Percentiles rank a stretch among this genome's conserved stretches.
phyloP scores from a whole-genome alignment of 139 green algal genomes.

The Limnomonas spitsbergensis region DNA sequence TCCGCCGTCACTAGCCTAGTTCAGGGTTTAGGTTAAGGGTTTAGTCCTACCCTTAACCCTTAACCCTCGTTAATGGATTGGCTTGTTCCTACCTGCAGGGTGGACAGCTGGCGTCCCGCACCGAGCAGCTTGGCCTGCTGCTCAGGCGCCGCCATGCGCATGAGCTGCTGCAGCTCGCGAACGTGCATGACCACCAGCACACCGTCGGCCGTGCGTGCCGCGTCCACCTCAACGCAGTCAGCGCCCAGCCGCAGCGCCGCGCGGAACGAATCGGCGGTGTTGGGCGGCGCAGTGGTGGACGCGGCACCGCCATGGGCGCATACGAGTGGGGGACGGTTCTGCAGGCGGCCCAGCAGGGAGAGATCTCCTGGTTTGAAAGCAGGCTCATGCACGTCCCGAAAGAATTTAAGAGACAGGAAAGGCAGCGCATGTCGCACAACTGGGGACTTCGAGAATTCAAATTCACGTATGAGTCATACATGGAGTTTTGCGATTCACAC shows the following conservation, averaged over 20 bases:
- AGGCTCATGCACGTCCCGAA: too few species aligned
- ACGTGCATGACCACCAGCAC: conserved; percentile 57
- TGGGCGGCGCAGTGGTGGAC: conserved; percentile 30
- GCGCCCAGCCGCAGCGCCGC: conserved; percentile 35
- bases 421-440: too few species aligned
- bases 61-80: too few species aligned
- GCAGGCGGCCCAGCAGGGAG: too few species aligned
- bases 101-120: background rate
- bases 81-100: background rate
- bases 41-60: too few species aligned
- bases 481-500: too few species aligned
- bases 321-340: conserved; percentile 41
- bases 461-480: too few species aligned
- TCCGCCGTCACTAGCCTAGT: too few species aligned
- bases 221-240: conserved; percentile 53
- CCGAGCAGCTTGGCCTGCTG: background rate
- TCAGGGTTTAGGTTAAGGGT: too few species aligned
- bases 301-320: conserved; percentile 60
- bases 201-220: conserved; percentile 17
- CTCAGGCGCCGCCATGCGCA: background rate
- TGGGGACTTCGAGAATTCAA: too few species aligned
- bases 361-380: too few species aligned
- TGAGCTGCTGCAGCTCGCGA: conserved; percentile 48
- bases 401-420: too few species aligned
- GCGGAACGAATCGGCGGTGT: conserved; percentile 46